Evolutionary conservation across 441 rosid genomes (phyloP).

Genomic region (Populus hybrid): DNA sequence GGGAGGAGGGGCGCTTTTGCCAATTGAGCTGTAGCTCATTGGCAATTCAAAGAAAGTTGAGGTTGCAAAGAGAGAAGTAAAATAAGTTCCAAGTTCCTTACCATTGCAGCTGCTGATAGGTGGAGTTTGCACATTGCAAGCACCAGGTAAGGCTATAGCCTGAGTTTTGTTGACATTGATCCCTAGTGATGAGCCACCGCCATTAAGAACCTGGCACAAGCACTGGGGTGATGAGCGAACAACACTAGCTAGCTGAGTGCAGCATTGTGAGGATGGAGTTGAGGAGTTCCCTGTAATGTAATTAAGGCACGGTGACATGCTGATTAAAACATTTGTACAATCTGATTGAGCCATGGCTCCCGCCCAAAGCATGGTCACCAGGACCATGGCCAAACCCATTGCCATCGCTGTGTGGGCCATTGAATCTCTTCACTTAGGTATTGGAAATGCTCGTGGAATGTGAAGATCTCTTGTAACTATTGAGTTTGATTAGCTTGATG

Average conservation of each 20-base stretch:
- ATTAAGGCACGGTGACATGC: conserved; percentile 80
- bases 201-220: conserved; percentile 72
- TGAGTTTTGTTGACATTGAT: conserved; percentile 70
- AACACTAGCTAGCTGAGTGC: conserved; percentile 63
- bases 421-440: not conserved
- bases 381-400: conserved; percentile 31
- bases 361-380: conserved; percentile 39
- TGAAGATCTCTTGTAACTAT: conserved; percentile 5
- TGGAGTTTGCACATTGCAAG: conserved; percentile 87
- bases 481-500: conserved; percentile 20
- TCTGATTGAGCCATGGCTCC: conserved; percentile 57
- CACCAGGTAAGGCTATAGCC: conserved; percentile 68
- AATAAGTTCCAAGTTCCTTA: conserved; percentile 24
- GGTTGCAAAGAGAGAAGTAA: not conserved
- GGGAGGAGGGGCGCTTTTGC: too few relatives aligned
- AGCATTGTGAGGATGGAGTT: conserved; percentile 67
- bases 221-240: conserved; percentile 77
- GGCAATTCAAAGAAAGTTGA: not conserved
- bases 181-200: conserved; percentile 69
- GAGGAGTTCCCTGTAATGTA: conserved; percentile 74
- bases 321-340: conserved; percentile 59
- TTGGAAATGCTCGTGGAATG: conserved; percentile 7
- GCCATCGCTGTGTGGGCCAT: conserved; percentile 37
- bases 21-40: not conserved
- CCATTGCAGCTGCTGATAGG: conserved; percentile 71